Conservation (phyloP, 106 monocot genomes). For the Triglochin maritima region DNA sequence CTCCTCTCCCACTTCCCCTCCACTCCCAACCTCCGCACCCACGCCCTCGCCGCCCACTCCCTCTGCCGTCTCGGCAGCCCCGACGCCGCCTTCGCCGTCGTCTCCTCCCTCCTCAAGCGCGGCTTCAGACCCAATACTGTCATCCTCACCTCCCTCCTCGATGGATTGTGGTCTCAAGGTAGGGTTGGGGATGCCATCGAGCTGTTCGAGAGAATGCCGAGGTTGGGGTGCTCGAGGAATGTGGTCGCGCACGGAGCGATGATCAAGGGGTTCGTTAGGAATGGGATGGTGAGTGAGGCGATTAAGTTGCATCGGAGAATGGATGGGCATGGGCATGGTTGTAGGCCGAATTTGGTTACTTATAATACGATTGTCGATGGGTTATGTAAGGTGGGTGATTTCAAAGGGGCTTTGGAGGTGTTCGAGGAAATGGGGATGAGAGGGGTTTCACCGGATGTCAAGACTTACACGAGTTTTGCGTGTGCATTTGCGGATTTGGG, state of each 20-base stretch:
- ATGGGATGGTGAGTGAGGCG: neutral
- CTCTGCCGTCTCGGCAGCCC: neutral
- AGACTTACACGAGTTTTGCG: slow-evolving; percentile 14
- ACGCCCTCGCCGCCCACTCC: slow-evolving; percentile 5
- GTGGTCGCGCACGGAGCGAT: slow-evolving; percentile 6
- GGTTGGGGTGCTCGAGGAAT: slow-evolving; percentile 7
- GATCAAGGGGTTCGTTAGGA: slow-evolving; percentile 10
- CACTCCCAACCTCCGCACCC: slow-evolving; percentile 4
- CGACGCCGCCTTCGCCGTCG: slow-evolving; percentile 11
- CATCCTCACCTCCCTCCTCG: slow-evolving; percentile 10
- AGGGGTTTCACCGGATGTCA: slow-evolving; percentile 5
- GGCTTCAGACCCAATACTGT: neutral
- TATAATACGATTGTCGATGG: slow-evolving; percentile 14
- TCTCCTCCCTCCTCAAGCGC: slow-evolving; percentile 12
- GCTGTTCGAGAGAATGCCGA: slow-evolving; percentile 16
- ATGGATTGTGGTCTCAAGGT: slow-evolving; percentile 9
- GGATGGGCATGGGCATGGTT: neutral
- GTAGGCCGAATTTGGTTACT: slow-evolving; percentile 14
- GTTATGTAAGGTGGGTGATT: neutral
- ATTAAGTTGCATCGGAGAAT: slow-evolving; percentile 4
- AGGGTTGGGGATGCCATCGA: slow-evolving; percentile 10
- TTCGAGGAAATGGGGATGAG: slow-evolving; percentile 9
- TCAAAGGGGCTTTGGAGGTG: neutral
- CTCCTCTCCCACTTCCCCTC: neutral
- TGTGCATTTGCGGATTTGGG: neutral